These are phyloP conservation scores for Cyclocybe aegerita DNA, from an alignment of 768 basidiomycete genomes.

Conservation along the genomic window DNA sequence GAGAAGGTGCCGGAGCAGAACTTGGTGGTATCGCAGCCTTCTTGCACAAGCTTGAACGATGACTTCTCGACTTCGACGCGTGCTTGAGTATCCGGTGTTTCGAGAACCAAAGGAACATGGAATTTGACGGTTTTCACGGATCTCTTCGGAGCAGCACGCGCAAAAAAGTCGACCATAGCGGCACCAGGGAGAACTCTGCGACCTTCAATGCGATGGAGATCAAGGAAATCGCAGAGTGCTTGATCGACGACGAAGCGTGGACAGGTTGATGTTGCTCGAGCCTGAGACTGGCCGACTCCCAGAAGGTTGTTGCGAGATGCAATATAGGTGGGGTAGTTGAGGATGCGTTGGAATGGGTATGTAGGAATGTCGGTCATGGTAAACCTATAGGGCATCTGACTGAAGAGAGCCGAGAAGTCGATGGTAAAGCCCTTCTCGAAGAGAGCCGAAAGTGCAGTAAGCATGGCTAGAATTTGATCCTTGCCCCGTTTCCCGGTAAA, in stretches of 20 bases:
- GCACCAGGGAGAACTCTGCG: slow-evolving; percentile 32
- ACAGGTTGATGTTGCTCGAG: background rate
- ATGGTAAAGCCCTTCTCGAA: slow-evolving; percentile 25
- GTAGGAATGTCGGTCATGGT: slow-evolving; percentile 29
- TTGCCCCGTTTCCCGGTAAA: slow-evolving; percentile 28
- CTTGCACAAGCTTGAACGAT: slow-evolving; percentile 22
- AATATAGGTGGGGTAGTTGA: slow-evolving; percentile 30
- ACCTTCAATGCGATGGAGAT: slow-evolving; percentile 34
- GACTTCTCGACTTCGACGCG: slow-evolving; percentile 18
- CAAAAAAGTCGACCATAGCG: slow-evolving; percentile 32
- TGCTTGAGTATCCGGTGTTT: slow-evolving; percentile 21
- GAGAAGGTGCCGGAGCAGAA: slow-evolving; percentile 29
- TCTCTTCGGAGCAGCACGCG: slow-evolving; percentile 14
- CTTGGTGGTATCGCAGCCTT: slow-evolving; percentile 16
- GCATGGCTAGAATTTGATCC: slow-evolving; percentile 30
- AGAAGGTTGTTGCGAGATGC: slow-evolving; percentile 23
- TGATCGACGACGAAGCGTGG: slow-evolving; percentile 25
- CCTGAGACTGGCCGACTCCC: slow-evolving; percentile 7
- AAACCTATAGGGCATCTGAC: slow-evolving; percentile 20
- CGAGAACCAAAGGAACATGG: slow-evolving; percentile 28
- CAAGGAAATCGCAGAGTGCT: slow-evolving; percentile 24
- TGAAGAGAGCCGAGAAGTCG: slow-evolving; percentile 24
- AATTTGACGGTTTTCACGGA: slow-evolving; percentile 27
- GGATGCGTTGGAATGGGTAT: slow-evolving; percentile 35
- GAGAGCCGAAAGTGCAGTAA: slow-evolving; percentile 24